Conservation (phyloP, 2,329 filamentous ascomycete genomes). For the Cylindrodendrum hubeiense region DNA sequence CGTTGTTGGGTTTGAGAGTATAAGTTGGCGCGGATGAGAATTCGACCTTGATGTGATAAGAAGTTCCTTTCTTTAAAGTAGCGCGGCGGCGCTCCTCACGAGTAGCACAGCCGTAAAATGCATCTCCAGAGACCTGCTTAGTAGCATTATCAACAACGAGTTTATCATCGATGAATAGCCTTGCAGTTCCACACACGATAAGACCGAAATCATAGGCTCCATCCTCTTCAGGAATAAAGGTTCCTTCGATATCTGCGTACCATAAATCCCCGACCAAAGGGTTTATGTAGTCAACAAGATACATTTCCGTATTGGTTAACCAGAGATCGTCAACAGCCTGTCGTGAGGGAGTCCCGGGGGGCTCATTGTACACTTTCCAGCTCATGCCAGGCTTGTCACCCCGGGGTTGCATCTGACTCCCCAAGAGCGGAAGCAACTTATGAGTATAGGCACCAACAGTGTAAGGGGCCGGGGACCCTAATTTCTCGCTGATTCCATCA, state of each 20-base stretch:
- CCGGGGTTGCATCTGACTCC: background rate
- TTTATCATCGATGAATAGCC: slow-evolving; percentile 48
- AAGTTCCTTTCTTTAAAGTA: slow-evolving; percentile 59
- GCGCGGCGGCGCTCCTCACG: slow-evolving; percentile 72
- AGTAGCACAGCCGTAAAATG: slow-evolving; percentile 64
- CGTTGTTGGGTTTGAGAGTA: slow-evolving; percentile 62
- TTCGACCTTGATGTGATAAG: slow-evolving; percentile 70
- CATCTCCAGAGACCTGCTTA: slow-evolving; percentile 46
- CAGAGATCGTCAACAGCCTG: too few relatives aligned
- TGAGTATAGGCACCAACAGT: background rate
- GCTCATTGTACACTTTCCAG: too few relatives aligned
- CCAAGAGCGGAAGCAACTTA: slow-evolving; percentile 1
- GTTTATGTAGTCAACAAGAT: slow-evolving; percentile 49
- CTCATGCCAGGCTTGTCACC: background rate
- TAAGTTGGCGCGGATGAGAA: slow-evolving; percentile 71
- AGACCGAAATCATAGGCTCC: slow-evolving; percentile 47
- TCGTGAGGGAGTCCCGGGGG: too few relatives aligned
- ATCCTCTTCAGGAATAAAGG: slow-evolving; percentile 70
- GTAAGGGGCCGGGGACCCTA: background rate
- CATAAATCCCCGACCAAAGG: slow-evolving; percentile 66
- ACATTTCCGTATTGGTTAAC: too few relatives aligned
- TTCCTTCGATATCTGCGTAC: slow-evolving; percentile 73
- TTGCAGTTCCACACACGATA: slow-evolving; percentile 46
- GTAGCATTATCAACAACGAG: slow-evolving; percentile 47
- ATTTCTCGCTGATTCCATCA: background rate